Base-by-base conservation (phyloP, 495 filamentous ascomycete species). In the Hypoxylon cercidicola region DNA sequence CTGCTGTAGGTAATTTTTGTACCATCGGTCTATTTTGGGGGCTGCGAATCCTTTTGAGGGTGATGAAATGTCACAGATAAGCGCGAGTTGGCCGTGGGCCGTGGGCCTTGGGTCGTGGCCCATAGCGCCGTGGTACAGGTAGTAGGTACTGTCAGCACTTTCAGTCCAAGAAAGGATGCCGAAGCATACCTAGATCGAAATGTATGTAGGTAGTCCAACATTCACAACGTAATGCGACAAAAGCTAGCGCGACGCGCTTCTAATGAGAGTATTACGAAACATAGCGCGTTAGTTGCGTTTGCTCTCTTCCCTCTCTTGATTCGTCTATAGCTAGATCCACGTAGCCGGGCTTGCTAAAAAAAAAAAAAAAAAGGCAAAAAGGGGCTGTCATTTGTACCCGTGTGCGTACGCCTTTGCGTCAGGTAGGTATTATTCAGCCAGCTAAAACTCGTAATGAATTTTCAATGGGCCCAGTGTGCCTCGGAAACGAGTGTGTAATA, bases 111-210 rank as follows among this genome's bases (percentile, higher is more conserved):
- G 30, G 47, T 28, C 21, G 49, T 51, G 3, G 19, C 4, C 43
- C 19, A 28, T 60, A 50, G 54, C 30, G 47, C 47, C 43, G 64
- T 59, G 43, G 53, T 41, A 55, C 57, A 25, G 20, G 58, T 59
- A 58, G 58, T 47, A 25, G 20, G 58, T 59, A 58, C 64, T 47
- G 58, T 67, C 58, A 62, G 58, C 52, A 62, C 47, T 54, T 62
- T 67, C 54, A 44, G 25, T 43, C 41, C 18, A n/a, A 66, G 39
- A 30, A 39, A 51, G 39, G 30, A 32, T 7, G 30, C 30, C 1
- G 9, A 32, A 32, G 8, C 30, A 32, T 32, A 39, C 3, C 5
- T 39, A 19, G 9, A 9, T 16, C n/a, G 16, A 18, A 41, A 43
- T 18, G 16, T 6, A n/a, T 6, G 37, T 40, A 40, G n/a, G 23